Conservation (phyloP, 495 filamentous ascomycete genomes). For the Xylaria acuta region DNA sequence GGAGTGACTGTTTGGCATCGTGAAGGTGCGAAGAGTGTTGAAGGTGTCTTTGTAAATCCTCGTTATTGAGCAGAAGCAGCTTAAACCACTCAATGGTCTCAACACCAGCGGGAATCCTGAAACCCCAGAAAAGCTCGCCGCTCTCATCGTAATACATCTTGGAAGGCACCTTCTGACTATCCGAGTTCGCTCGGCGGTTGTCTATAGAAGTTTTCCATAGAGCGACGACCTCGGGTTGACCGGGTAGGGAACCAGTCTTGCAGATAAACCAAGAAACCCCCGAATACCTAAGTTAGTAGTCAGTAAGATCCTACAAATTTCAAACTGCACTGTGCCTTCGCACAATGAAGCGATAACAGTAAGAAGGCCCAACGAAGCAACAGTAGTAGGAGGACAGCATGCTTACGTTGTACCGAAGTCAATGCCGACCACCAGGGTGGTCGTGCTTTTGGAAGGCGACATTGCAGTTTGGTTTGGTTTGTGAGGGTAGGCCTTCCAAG, state of each 20-base stretch:
- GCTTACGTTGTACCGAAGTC: conserved; percentile 54
- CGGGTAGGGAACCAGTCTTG: conserved; percentile 41
- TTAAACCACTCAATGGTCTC: conserved; percentile 62
- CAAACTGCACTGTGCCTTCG: no score
- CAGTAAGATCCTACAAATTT: not conserved
- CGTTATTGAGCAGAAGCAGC: conserved; percentile 35
- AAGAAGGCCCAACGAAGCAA: not conserved
- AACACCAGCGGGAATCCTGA: conserved; percentile 50
- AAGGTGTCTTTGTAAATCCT: conserved; percentile 35
- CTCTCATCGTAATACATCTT: conserved; percentile 19
- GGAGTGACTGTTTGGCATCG: not conserved
- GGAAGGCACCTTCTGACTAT: not conserved
- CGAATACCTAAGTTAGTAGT: conserved; percentile 38
- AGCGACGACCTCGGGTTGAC: conserved; percentile 5
- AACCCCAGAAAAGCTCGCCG: conserved; percentile 57
- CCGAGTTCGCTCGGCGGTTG: not conserved
- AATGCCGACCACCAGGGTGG: conserved; percentile 42
- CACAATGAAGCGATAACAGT: not conserved
- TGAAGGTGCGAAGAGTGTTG: not conserved
- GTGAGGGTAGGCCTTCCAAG: not conserved
- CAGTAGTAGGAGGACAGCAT: not conserved
- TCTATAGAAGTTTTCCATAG: conserved; percentile 5
- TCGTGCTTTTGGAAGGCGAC: not conserved
- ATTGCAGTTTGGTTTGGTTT: not conserved
- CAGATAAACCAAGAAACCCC: conserved; percentile 54